phyloP scores from a whole-genome alignment of 352 stramenopile genomes.

The Phytophthora chlamydospora region DNA sequence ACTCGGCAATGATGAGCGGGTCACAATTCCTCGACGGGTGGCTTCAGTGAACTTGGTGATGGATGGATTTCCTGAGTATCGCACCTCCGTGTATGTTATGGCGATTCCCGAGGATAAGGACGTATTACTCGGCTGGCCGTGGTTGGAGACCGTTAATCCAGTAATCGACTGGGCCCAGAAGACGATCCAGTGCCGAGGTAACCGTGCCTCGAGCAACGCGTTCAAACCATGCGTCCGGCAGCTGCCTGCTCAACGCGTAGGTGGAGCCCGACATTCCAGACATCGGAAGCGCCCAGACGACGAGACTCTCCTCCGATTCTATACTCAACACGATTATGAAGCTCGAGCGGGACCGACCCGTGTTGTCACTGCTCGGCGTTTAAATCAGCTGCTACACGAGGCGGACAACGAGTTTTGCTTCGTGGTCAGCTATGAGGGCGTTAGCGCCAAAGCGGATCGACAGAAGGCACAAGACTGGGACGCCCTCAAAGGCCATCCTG shows the following conservation, averaged over 20 bases:
- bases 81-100: neutral
- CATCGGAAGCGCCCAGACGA: neutral
- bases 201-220: too few relatives aligned
- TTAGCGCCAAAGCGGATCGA: neutral
- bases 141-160: neutral
- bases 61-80: slow-evolving; percentile 1
- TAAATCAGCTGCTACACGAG: neutral
- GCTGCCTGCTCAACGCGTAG: too few relatives aligned
- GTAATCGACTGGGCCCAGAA: slow-evolving; percentile 3
- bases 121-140: neutral
- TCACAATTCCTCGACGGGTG: neutral
- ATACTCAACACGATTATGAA: neutral
- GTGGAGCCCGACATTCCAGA: too few relatives aligned
- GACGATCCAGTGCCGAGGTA: too few relatives aligned
- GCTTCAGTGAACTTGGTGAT: neutral
- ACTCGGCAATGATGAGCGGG: neutral
- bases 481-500: too few relatives aligned
- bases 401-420: neutral
- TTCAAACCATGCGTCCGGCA: too few relatives aligned
- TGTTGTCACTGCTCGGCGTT: neutral
- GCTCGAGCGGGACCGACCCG: neutral
- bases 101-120: slow-evolving; percentile 1
- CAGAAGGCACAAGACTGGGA: too few relatives aligned
- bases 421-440: neutral
- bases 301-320: neutral